phyloP scores from a whole-genome alignment of 176 grass and related monocot genomes.

The Oryza meridionalis region DNA sequence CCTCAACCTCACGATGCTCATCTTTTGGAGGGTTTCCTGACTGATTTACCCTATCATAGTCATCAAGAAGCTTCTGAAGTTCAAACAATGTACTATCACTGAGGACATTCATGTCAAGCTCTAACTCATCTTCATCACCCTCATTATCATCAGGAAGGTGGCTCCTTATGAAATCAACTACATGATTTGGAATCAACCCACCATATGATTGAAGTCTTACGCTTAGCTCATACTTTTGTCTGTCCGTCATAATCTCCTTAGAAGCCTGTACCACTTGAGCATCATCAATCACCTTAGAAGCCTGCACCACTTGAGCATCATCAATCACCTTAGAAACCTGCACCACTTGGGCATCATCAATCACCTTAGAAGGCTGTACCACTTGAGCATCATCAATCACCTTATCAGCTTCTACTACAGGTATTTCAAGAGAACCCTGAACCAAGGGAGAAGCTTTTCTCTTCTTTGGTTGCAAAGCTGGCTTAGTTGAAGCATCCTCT shows the following conservation, averaged over 20 bases:
- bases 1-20: constrained; percentile 70
- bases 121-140: constrained; percentile 71
- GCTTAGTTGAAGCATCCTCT: constrained; percentile 50
- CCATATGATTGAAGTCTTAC: constrained; percentile 63
- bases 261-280: constrained; percentile 38
- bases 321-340: constrained; percentile 34
- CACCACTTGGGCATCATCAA: constrained; percentile 37
- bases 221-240: constrained; percentile 72
- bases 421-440: constrained; percentile 45
- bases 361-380: constrained; percentile 30
- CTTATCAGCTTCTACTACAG: constrained; percentile 27
- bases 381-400: constrained; percentile 38
- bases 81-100: constrained; percentile 73
- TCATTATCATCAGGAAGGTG: constrained; percentile 57
- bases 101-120: constrained; percentile 80
- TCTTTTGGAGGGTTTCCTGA: constrained; percentile 49
- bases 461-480: constrained; percentile 69
- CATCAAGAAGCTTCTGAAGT: constrained; percentile 80
- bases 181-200: constrained; percentile 66
- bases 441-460: constrained; percentile 66
- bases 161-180: constrained; percentile 77
- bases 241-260: constrained; percentile 57
- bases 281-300: constrained; percentile 36
- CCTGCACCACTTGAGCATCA: constrained; percentile 38
- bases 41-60: constrained; percentile 55